phyloP scores from a whole-genome alignment of 164 flowering plant genomes.

The Tetrastigma voinierianum region DNA sequence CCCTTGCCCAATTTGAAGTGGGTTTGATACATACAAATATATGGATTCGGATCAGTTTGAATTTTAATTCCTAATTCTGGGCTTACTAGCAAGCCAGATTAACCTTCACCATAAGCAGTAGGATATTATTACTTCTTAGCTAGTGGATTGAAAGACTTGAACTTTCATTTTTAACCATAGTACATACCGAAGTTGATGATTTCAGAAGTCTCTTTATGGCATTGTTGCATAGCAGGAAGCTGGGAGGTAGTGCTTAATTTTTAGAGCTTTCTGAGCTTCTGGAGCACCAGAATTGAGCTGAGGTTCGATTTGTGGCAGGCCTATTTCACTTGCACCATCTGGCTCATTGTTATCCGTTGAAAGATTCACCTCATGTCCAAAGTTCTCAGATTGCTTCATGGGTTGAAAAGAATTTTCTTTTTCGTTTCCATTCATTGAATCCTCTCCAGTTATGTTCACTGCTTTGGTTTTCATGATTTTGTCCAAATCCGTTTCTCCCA shows the following conservation, averaged over 20 bases:
- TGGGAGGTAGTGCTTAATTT: constrained; percentile 81
- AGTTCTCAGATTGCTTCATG: constrained; percentile 15
- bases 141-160: too few relatives aligned
- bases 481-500: constrained; percentile 88
- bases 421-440: constrained; percentile 17
- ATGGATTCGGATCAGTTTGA: too few relatives aligned
- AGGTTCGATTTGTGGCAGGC: constrained; percentile 16
- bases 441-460: constrained; percentile 12
- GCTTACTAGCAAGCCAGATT: too few relatives aligned
- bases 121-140: too few relatives aligned
- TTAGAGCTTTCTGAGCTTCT: constrained; percentile 57
- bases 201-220: constrained; percentile 95
- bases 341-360: constrained; percentile 13
- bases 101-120: too few relatives aligned
- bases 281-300: constrained; percentile 20
- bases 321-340: constrained; percentile 22
- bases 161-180: background rate
- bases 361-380: constrained; percentile 11
- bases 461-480: constrained; percentile 39
- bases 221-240: constrained; percentile 94
- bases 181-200: constrained; percentile 82
- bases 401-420: constrained; percentile 3
- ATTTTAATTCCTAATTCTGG: too few relatives aligned
- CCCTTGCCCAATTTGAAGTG: too few relatives aligned
- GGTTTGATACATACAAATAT: too few relatives aligned